Conservation (phyloP, 306 rosid species). For the Pueraria montana region DNA sequence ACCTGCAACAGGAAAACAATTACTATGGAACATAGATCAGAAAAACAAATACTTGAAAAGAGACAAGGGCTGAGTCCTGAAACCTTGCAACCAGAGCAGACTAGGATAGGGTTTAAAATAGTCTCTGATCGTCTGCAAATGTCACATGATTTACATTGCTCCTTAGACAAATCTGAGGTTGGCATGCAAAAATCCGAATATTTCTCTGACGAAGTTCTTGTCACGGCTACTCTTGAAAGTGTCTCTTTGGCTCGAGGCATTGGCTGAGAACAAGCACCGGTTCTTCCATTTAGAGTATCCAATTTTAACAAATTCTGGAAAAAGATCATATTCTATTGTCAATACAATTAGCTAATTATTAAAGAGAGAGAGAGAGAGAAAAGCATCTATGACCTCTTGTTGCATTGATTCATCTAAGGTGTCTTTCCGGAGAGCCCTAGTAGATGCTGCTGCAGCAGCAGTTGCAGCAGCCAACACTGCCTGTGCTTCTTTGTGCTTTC, state of each 20-base stretch:
- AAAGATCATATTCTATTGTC: conserved; percentile 23
- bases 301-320: conserved; percentile 68
- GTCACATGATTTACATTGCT: conserved; percentile 86
- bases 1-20: conserved; percentile 64
- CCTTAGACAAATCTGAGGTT: conserved; percentile 74
- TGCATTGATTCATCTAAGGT: conserved; percentile 70
- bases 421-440: conserved; percentile 94
- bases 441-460: conserved; percentile 96
- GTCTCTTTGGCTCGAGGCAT: conserved; percentile 89
- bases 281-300: conserved; percentile 60
- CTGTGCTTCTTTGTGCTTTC: conserved; percentile 95
- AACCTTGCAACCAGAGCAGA: conserved; percentile 97
- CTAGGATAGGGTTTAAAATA: conserved; percentile 78
- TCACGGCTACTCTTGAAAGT: conserved; percentile 75
- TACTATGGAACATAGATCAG: conserved; percentile 37
- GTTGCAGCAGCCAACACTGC: conserved; percentile 99
- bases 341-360: conserved; percentile 6
- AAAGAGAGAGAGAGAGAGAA: neutral
- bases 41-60: conserved; percentile 23
- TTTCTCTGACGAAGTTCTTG: conserved; percentile 75
- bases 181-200: conserved; percentile 64
- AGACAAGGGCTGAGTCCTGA: conserved; percentile 26
- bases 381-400: conserved; percentile 69
- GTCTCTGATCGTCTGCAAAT: conserved; percentile 90
- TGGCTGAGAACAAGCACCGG: conserved; percentile 72